A percentile compares a stretch with the other conserved stretches of the same genome.
Evolutionary conservation across 2,329 filamentous ascomycete species (phyloP).

Genomic region (Botrytis galanthina): DNA sequence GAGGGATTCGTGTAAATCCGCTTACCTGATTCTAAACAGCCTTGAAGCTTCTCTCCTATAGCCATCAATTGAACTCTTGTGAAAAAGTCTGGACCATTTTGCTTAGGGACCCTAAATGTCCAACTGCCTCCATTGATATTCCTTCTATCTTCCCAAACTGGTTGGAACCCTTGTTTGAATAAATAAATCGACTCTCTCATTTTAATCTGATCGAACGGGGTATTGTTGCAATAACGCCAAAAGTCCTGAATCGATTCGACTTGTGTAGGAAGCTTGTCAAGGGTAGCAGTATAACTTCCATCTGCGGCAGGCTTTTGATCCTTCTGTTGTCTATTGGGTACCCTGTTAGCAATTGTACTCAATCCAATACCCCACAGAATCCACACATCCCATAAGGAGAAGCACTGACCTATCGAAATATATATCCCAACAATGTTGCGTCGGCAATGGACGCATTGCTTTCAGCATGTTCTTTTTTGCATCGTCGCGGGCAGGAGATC

Average conservation of each 20-base stretch:
- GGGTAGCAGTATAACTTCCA: constrained; percentile 39
- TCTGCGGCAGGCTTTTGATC: constrained; percentile 38
- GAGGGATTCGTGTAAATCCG: constrained; percentile 20
- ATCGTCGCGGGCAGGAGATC: constrained; percentile 72
- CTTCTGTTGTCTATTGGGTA: constrained; percentile 35
- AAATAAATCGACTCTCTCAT: constrained; percentile 76
- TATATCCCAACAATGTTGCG: constrained; percentile 78
- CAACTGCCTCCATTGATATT: constrained; percentile 85
- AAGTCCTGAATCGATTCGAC: constrained; percentile 84
- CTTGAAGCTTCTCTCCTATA: constrained; percentile 77
- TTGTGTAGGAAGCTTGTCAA: constrained; percentile 61
- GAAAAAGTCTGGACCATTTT: constrained; percentile 71
- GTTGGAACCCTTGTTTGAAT: constrained; percentile 74
- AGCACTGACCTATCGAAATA: constrained; percentile 58
- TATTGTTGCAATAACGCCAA: constrained; percentile 80
- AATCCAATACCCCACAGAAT: constrained; percentile 1
- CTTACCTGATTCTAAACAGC: constrained; percentile 67
- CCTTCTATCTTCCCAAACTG: constrained; percentile 81
- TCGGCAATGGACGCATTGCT: constrained; percentile 67
- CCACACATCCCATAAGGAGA: background rate
- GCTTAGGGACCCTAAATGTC: constrained; percentile 88
- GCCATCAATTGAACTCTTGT: constrained; percentile 77
- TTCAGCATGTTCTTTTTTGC: constrained; percentile 82
- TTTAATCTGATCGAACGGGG: constrained; percentile 71
- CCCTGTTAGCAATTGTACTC: background rate